Evolutionary conservation across 2,329 filamentous ascomycete species (phyloP).

Genomic region (Pyricularia pennisetigena): DNA sequence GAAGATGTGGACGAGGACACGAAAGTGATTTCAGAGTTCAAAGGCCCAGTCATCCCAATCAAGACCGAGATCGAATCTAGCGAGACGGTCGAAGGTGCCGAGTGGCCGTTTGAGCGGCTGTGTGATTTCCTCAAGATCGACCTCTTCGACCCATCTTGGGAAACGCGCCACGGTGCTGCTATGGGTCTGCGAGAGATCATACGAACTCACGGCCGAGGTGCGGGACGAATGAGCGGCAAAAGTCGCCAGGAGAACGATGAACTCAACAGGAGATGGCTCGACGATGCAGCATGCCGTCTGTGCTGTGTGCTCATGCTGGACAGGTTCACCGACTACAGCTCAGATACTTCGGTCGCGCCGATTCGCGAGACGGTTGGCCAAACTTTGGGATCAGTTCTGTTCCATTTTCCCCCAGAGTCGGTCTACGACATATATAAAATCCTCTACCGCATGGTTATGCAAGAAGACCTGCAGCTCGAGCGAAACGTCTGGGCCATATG

Average conservation of each 20-base stretch:
- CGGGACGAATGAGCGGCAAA: conserved; percentile 67
- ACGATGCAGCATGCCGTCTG: conserved; percentile 89
- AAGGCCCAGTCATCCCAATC: conserved; percentile 69
- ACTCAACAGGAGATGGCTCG: conserved; percentile 77
- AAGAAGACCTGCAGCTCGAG: conserved; percentile 66
- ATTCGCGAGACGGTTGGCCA: conserved; percentile 94
- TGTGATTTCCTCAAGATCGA: conserved; percentile 92
- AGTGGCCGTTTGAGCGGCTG: conserved; percentile 91
- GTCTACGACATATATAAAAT: conserved; percentile 80
- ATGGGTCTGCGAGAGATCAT: conserved; percentile 90
- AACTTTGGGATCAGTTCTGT: conserved; percentile 79
- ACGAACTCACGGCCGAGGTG: conserved; percentile 81
- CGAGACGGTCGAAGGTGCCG: conserved; percentile 63
- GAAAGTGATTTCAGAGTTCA: conserved; percentile 93
- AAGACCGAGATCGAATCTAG: conserved; percentile 80
- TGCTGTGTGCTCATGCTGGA: conserved; percentile 97
- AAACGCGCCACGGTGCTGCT: conserved; percentile 89
- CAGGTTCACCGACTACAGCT: conserved; percentile 94
- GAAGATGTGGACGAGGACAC: conserved; percentile 75
- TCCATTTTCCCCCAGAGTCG: conserved; percentile 68
- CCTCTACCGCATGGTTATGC: conserved; percentile 84
- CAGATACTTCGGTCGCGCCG: conserved; percentile 91
- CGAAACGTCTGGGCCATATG: conserved; percentile 85
- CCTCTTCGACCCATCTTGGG: conserved; percentile 89
- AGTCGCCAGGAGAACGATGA: conserved; percentile 63